phyloP scores from a whole-genome alignment of 1,284 basidiomycete species.

The Ganoderma lingzhi region DNA sequence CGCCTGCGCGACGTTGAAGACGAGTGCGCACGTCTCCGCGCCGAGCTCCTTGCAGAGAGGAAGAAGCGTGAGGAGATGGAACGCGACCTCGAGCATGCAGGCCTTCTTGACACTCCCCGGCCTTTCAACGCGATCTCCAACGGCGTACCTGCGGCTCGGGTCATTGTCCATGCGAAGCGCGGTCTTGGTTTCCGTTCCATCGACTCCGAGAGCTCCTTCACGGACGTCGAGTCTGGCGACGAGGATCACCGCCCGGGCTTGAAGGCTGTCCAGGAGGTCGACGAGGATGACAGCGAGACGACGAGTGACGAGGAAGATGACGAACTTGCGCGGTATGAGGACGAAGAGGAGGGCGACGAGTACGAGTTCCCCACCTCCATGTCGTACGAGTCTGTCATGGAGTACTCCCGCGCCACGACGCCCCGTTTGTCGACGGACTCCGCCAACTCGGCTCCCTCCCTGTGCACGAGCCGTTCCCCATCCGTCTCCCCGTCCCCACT shows the following conservation, averaged over 20 bases:
- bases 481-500: constrained; percentile 40
- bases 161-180: constrained; percentile 40
- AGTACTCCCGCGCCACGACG: constrained; percentile 48
- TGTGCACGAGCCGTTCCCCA: constrained; percentile 36
- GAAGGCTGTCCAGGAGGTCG: constrained; percentile 64
- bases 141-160: constrained; percentile 38
- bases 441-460: constrained; percentile 30
- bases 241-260: constrained; percentile 53
- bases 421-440: constrained; percentile 40
- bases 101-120: constrained; percentile 52
- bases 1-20: constrained; percentile 41
- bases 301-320: constrained; percentile 65
- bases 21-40: constrained; percentile 45
- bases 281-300: constrained; percentile 50
- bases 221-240: constrained; percentile 70
- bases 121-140: constrained; percentile 42
- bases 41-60: constrained; percentile 48
- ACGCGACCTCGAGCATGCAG: constrained; percentile 52
- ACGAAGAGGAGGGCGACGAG: constrained; percentile 66
- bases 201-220: constrained; percentile 67
- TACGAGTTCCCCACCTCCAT: constrained; percentile 54
- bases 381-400: constrained; percentile 65
- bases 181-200: constrained; percentile 67
- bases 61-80: constrained; percentile 49
- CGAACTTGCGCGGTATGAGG: constrained; percentile 70